Base-by-base conservation (phyloP, 805 yeast species). In the Starmerella apis region DNA sequence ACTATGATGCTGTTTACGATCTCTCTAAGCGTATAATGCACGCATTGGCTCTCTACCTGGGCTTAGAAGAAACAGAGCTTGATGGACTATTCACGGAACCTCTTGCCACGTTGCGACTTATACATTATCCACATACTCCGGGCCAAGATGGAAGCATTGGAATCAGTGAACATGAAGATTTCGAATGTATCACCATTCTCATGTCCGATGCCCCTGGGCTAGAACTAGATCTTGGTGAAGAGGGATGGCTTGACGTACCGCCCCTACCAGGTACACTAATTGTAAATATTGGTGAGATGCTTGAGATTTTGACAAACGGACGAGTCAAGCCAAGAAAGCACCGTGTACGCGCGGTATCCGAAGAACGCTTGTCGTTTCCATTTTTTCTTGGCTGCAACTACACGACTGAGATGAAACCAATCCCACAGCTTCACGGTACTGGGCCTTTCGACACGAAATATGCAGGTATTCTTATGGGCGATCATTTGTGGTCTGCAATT, bases 111-210 rank as follows among this genome's bases (percentile, higher is more conserved):
- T 75, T 79, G 71, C 79, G 80, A 57, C 61, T 79, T 16, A 71
- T 79, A 35, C 72, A 75, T 24, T 79, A 79, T 57, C 83, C 83
- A 3, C 48, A 43, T 31, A 52, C 30, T 9, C 39, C 46, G 7
- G 41, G 47, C 19, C 43, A 14, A 14, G 43, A 43, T 6, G 44
- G 44, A 4, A 79, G 75, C 46, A 59, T 54, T 1, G 83, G 82
- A 0, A 75, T 72, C 16, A 83, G 84, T 1, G 80, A 83, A 3
- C 86, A 81, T 59, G 71, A 83, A 50, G 87, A 81, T 32, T 77
- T 71, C 59, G 55, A 52, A 38, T 50, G 47, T 23, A 30, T 52
- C 30, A 52, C 55, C 19, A 77, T 80, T 11, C 75, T 71, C 56
- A 83, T 80, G 58, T 83, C 78, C 10, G 67, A 72, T 49, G 63